Evolutionary conservation across 805 yeast species (phyloP).

Genomic region (Candida maris): DNA sequence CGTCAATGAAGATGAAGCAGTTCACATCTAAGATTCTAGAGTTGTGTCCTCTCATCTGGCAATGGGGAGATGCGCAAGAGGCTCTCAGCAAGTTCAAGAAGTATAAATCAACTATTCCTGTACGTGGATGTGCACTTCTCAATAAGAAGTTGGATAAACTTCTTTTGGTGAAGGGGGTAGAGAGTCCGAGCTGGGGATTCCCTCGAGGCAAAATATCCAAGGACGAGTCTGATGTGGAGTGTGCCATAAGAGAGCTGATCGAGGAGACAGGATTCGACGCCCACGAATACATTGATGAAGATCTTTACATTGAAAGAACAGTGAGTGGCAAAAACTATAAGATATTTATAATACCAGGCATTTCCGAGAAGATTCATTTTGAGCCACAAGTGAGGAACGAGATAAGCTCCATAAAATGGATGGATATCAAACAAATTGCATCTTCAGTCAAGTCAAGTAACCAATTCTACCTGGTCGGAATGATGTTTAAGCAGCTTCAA

Average conservation of each 20-base stretch:
- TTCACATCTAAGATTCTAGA: conserved; percentile 68
- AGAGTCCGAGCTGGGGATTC: conserved; percentile 82
- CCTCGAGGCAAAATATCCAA: conserved; percentile 97
- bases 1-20: conserved; percentile 69
- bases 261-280: conserved; percentile 95
- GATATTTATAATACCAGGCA: conserved; percentile 70
- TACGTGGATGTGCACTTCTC: conserved; percentile 89
- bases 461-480: conserved; percentile 42
- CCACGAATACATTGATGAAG: conserved; percentile 58
- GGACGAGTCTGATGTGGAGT: conserved; percentile 80
- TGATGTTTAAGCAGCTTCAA: conserved; percentile 48
- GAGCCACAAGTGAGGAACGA: conserved; percentile 85
- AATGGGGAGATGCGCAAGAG: conserved; percentile 78
- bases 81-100: conserved; percentile 77
- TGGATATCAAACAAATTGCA: conserved; percentile 46
- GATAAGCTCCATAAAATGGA: conserved; percentile 81
- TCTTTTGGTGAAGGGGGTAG: conserved; percentile 80
- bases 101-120: conserved; percentile 90
- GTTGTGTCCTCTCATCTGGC: conserved; percentile 74
- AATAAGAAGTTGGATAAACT: conserved; percentile 67
- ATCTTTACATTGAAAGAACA: conserved; percentile 77
- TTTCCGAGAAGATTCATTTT: conserved; percentile 74
- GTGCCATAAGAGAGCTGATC: conserved; percentile 87
- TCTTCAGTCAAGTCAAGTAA: conserved; percentile 31
- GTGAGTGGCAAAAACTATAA: conserved; percentile 81